Conservation (phyloP, 257 asterid species). For the Striga asiatica region DNA sequence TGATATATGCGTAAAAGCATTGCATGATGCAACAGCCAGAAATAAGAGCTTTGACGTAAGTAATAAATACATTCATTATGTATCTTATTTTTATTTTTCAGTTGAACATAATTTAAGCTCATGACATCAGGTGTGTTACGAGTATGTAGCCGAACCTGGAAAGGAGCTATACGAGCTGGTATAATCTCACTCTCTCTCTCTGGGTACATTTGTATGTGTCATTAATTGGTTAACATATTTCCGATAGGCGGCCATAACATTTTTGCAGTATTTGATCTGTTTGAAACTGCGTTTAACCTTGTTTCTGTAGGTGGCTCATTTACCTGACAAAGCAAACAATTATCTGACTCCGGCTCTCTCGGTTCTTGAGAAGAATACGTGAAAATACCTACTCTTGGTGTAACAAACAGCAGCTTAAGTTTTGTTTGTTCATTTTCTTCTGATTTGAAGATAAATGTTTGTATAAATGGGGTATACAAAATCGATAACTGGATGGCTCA, state of each 20-base stretch:
- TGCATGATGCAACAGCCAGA: slow-evolving; percentile 95
- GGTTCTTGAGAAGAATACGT: slow-evolving; percentile 87
- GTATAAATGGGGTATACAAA: slow-evolving; percentile 15
- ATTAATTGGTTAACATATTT: neutral
- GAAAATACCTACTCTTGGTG: slow-evolving; percentile 13
- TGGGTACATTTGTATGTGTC: neutral
- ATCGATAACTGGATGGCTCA: slow-evolving; percentile 1
- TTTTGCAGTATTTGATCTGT: neutral
- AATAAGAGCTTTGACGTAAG: slow-evolving; percentile 98
- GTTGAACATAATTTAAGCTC: slow-evolving; percentile 11
- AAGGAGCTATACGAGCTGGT: slow-evolving; percentile 96
- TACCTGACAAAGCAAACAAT: slow-evolving; percentile 97
- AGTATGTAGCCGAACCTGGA: slow-evolving; percentile 85
- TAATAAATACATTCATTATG: neutral
- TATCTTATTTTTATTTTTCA: neutral
- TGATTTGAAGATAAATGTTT: neutral
- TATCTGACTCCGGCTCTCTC: slow-evolving; percentile 96
- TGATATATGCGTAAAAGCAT: slow-evolving; percentile 92
- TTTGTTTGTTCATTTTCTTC: slow-evolving; percentile 1
- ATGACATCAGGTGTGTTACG: slow-evolving; percentile 70
- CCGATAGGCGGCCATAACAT: no score
- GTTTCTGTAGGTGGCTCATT: slow-evolving; percentile 71
- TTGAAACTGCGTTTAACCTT: neutral
- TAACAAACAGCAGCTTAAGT: slow-evolving; percentile 4
- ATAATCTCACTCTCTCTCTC: neutral